A percentile compares a stretch with the other conserved stretches of the same genome.
phyloP scores from a whole-genome alignment of 106 monocot species.

The Dendrobium huoshanense region DNA sequence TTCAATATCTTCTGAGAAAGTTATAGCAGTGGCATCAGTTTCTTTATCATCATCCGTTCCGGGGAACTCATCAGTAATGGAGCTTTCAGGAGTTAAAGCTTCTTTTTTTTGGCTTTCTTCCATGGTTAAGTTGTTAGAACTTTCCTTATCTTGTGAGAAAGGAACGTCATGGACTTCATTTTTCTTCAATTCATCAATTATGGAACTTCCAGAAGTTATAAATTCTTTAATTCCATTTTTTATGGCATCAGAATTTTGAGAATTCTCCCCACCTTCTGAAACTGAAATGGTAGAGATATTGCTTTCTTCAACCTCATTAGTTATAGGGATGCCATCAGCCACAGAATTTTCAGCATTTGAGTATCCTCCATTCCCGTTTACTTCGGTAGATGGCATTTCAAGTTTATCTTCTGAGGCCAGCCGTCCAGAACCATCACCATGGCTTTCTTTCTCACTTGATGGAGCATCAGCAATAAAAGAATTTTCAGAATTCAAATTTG shows the following conservation, averaged over 20 bases:
- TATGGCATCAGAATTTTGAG: no score
- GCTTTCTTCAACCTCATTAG: conserved; percentile 2
- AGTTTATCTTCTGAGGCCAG: neutral
- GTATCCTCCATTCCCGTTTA: neutral
- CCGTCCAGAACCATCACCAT: neutral
- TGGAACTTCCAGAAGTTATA: conserved; percentile 2
- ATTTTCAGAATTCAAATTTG: neutral
- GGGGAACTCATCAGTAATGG: neutral
- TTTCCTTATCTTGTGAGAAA: neutral
- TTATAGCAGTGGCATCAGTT: neutral
- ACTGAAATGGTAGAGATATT: neutral
- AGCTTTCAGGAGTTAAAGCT: neutral
- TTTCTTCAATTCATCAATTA: conserved; percentile 15
- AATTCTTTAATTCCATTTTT: neutral
- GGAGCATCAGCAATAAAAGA: neutral
- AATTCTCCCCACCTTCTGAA: neutral
- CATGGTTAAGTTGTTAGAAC: conserved; percentile 5
- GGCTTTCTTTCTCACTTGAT: neutral
- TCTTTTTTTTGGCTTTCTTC: neutral
- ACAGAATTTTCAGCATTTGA: neutral
- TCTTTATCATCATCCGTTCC: conserved; percentile 10
- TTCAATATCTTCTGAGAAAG: conserved; percentile 6
- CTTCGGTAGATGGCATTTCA: neutral
- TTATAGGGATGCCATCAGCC: neutral
- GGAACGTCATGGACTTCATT: neutral